These are phyloP conservation scores for Sarcodon aspratus DNA, from an alignment of 768 basidiomycete species.

Conservation along the genomic window DNA sequence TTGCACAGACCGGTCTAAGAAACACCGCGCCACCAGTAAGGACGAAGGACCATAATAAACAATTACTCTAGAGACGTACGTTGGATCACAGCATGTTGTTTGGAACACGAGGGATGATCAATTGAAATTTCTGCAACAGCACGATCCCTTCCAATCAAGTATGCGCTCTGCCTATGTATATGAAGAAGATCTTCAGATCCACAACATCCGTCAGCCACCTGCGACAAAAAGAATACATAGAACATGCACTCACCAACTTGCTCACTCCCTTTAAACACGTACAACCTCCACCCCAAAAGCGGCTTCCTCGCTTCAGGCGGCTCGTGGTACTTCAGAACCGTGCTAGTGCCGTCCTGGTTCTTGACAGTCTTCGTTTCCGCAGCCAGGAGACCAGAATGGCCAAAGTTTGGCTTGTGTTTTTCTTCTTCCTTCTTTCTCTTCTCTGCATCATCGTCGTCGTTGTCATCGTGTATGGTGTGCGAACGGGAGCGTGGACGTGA, in stretches of 20 bases:
- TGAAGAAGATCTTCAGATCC: conserved; percentile 72
- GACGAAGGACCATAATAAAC: neutral
- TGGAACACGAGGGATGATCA: conserved; percentile 96
- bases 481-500: conserved; percentile 20
- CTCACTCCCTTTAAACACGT: conserved; percentile 94
- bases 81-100: conserved; percentile 96
- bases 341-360: conserved; percentile 60
- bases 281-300: conserved; percentile 80
- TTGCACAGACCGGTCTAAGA: conserved; percentile 66
- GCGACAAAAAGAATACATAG: neutral
- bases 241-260: conserved; percentile 61
- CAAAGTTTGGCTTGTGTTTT: conserved; percentile 85
- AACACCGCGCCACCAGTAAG: conserved; percentile 1
- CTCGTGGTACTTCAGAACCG: conserved; percentile 94
- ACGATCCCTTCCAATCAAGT: conserved; percentile 84
- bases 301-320: conserved; percentile 97
- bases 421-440: conserved; percentile 9
- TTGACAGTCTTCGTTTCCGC: conserved; percentile 92
- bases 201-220: neutral
- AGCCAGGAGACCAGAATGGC: conserved; percentile 79
- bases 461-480: conserved; percentile 14
- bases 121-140: conserved; percentile 79
- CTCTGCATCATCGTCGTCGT: neutral
- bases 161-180: conserved; percentile 89
- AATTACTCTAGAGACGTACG: conserved; percentile 33